Conservation (phyloP, 2,329 filamentous ascomycete species). For the Chrysosphaeria jannelii region DNA sequence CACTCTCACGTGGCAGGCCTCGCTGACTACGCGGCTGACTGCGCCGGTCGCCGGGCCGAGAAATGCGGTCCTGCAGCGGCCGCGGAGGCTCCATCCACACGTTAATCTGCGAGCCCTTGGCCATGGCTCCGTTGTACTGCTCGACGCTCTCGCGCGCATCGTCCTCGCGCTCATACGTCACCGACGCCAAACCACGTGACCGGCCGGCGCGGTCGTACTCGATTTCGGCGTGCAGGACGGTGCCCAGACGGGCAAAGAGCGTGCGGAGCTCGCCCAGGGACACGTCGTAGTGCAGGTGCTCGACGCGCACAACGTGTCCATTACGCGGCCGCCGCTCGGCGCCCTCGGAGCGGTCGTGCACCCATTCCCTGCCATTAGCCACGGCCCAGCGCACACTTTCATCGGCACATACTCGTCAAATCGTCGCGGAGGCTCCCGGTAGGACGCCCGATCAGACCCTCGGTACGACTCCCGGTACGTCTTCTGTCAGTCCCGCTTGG, state of each 20-base stretch:
- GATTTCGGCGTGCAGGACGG: slow-evolving; percentile 35
- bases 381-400: no score
- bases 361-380: slow-evolving; percentile 52
- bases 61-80: slow-evolving; percentile 29
- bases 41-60: slow-evolving; percentile 14
- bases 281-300: slow-evolving; percentile 80
- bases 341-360: slow-evolving; percentile 58
- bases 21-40: slow-evolving; percentile 14
- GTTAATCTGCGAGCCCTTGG: slow-evolving; percentile 62
- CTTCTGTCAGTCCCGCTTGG: no score
- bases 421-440: slow-evolving; percentile 30
- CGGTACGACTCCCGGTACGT: no score
- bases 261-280: slow-evolving; percentile 64
- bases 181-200: slow-evolving; percentile 57
- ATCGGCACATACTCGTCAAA: slow-evolving; percentile 29
- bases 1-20: slow-evolving; percentile 8
- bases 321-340: neutral
- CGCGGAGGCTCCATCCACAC: slow-evolving; percentile 31
- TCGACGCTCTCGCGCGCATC: slow-evolving; percentile 47
- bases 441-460: no score
- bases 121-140: slow-evolving; percentile 73
- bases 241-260: slow-evolving; percentile 52
- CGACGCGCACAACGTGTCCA: slow-evolving; percentile 32
- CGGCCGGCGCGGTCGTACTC: slow-evolving; percentile 69
- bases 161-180: slow-evolving; percentile 41